These are phyloP conservation scores for Pseudonitzschia multistriata DNA, from an alignment of 108 stramenopile genomes.

Conservation along the genomic window DNA sequence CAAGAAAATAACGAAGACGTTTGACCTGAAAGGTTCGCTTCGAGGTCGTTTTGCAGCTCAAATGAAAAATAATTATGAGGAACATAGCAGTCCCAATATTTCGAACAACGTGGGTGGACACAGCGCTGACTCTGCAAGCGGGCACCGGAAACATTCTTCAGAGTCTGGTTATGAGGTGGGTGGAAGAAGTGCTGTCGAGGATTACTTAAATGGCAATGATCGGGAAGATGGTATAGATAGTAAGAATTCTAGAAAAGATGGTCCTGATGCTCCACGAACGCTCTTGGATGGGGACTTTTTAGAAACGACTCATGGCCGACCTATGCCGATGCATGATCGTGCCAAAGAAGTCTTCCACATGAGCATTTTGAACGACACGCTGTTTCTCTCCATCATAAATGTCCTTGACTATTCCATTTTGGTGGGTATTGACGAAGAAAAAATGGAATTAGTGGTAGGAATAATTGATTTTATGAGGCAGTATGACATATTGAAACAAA, in stretches of 20 bases:
- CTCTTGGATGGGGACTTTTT: slow-evolving; percentile 95
- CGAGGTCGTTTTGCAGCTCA: slow-evolving; percentile 89
- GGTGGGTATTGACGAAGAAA: slow-evolving; percentile 93
- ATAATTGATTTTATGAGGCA: slow-evolving; percentile 98
- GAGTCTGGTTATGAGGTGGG: slow-evolving; percentile 39
- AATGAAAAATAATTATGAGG: slow-evolving; percentile 45
- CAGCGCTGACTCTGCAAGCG: slow-evolving; percentile 20
- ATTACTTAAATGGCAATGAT: slow-evolving; percentile 15
- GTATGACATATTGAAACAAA: slow-evolving; percentile 97
- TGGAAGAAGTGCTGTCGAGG: slow-evolving; percentile 25
- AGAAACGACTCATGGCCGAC: slow-evolving; percentile 89
- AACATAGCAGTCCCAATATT: slow-evolving; percentile 4
- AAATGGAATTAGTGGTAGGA: slow-evolving; percentile 92
- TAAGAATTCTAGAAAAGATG: slow-evolving; percentile 10
- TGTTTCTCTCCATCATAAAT: slow-evolving; percentile 94
- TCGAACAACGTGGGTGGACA: neutral
- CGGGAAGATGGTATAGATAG: slow-evolving; percentile 9
- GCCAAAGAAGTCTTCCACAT: slow-evolving; percentile 92
- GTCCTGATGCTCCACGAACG: slow-evolving; percentile 33
- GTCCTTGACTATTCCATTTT: slow-evolving; percentile 97
- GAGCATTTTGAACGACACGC: slow-evolving; percentile 93
- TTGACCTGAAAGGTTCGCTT: slow-evolving; percentile 95
- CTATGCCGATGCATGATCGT: slow-evolving; percentile 90
- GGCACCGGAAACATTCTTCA: slow-evolving; percentile 20
- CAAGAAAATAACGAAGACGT: slow-evolving; percentile 83